Evolutionary conservation across 805 yeast genomes (phyloP).

Genomic region (Cyberlindnera petersonii): DNA sequence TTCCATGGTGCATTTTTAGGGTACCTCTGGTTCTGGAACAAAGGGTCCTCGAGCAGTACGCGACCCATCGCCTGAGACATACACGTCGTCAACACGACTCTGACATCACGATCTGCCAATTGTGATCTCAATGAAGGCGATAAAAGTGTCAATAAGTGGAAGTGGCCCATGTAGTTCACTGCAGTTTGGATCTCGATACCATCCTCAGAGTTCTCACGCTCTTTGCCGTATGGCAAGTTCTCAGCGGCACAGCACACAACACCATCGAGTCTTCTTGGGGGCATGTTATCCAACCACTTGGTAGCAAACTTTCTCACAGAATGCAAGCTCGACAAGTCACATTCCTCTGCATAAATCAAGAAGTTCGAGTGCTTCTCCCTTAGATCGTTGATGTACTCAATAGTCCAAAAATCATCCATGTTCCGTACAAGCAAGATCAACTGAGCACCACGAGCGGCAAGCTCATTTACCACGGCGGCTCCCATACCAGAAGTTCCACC

Average conservation of each 20-base stretch:
- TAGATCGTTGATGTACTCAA: conserved; percentile 75
- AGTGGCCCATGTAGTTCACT: conserved; percentile 76
- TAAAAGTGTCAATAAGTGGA: conserved; percentile 71
- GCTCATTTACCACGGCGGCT: conserved; percentile 63
- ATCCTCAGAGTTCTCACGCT: conserved; percentile 66
- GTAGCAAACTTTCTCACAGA: conserved; percentile 89
- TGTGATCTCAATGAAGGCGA: conserved; percentile 85
- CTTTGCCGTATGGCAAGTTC: conserved; percentile 61
- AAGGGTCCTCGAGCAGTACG: conserved; percentile 56
- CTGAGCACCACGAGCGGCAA: conserved; percentile 86
- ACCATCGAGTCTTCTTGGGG: conserved; percentile 90
- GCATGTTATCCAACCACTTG: conserved; percentile 84
- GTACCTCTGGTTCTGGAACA: conserved; percentile 58
- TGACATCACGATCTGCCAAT: conserved; percentile 92
- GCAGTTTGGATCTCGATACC: conserved; percentile 87
- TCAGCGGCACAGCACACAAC: conserved; percentile 86
- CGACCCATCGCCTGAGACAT: conserved; percentile 70
- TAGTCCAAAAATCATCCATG: conserved; percentile 64
- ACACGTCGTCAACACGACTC: conserved; percentile 78
- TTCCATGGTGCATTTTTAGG: conserved; percentile 64
- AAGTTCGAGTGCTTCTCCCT: conserved; percentile 66
- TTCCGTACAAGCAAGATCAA: conserved; percentile 66
- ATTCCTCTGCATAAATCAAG: conserved; percentile 85
- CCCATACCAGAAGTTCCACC: conserved; percentile 98
- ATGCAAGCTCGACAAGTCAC: conserved; percentile 71